phyloP scores from a whole-genome alignment of 2,329 filamentous ascomycete species.

The Torrubiellomyces zombiae region DNA sequence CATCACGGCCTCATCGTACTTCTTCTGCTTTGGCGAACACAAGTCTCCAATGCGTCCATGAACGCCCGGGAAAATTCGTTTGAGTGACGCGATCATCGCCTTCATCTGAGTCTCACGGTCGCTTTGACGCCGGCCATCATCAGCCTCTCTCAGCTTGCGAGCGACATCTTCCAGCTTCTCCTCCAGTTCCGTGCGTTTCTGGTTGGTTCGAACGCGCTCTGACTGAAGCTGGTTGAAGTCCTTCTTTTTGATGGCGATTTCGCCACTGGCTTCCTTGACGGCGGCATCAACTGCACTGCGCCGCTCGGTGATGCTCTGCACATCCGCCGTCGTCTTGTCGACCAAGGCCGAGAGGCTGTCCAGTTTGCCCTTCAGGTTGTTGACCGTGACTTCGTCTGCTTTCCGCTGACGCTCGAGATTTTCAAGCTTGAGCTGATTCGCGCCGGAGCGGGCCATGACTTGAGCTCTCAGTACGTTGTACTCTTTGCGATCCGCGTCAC shows the following conservation, averaged over 20 bases:
- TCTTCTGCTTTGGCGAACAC: constrained; percentile 93
- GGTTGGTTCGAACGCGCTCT: constrained; percentile 63
- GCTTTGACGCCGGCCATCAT: constrained; percentile 71
- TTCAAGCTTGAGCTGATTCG: constrained; percentile 68
- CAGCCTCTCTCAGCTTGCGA: constrained; percentile 66
- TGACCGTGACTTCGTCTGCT: constrained; percentile 80
- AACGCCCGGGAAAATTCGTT: constrained; percentile 82
- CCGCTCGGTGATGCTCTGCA: constrained; percentile 51
- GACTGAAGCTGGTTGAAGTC: constrained; percentile 75
- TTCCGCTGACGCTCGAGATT: constrained; percentile 78
- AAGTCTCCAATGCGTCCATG: constrained; percentile 80
- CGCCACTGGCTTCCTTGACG: constrained; percentile 51
- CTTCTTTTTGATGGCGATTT: constrained; percentile 81
- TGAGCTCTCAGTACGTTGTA: constrained; percentile 75
- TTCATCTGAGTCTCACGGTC: constrained; percentile 65
- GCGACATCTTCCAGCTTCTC: constrained; percentile 76
- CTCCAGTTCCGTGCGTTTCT: constrained; percentile 74
- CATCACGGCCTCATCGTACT: constrained; percentile 83
- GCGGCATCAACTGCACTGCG: constrained; percentile 43
- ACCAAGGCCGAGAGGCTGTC: constrained; percentile 60
- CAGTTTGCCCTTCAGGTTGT: constrained; percentile 75
- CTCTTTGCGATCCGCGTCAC: constrained; percentile 71
- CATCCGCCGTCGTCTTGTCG: constrained; percentile 57
- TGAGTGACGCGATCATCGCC: constrained; percentile 72
- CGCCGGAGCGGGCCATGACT: constrained; percentile 66